Evolutionary conservation across 768 basidiomycete genomes (phyloP), one percentile per base, ranked within the genome.

Genomic region (Boletus rubescentipes): DNA sequence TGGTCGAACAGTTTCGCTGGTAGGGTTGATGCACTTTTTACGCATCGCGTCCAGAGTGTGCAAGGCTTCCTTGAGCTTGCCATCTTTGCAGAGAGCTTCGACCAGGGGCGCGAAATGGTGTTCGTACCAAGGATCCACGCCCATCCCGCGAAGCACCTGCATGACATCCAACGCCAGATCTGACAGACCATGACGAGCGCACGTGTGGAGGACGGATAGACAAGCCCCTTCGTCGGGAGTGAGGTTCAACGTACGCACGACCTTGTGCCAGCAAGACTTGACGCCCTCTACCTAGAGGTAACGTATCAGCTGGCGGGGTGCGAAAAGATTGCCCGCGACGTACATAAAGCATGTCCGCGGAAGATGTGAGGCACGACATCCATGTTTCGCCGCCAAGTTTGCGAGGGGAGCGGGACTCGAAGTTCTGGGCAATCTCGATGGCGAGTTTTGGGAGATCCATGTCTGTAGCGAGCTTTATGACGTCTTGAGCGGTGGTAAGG

Each of bases 91-190:
- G 61, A 87, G 84, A 0, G 91, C 84, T 64, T 93, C 88, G 30
- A 94, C 73, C 20, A 93, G 70, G 3, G 91, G 83, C 1, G 88
- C 82, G 60, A 91, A 83, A 65, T 95, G 93, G 62, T 87, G 72
- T 65, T 93, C 92, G 62, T 77, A 65, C 71, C 65, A 68, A n/a
- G 80, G 77, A 42, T 74, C 65, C 14, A 82, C 69, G 15, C 78
- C 77, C 9, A 80, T 69, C 10, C 57, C 47, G 41, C 80, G 77
- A 36, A 95, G 73, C 8, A 79, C 71, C 2, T 77, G 80, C 38
- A 93, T 71, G 29, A 80, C 87, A 38, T 85, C 83, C 14, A 80
- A 73, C 21, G 86, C 91, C 1, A 94, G 76, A 42, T 83, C 80
- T 6, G 87, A 80, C 32, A 83, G 73, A n/a, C 89, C 91, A 56